Conservation (phyloP, 2,329 filamentous ascomycete species). For the Gliomastix tumulicola region DNA sequence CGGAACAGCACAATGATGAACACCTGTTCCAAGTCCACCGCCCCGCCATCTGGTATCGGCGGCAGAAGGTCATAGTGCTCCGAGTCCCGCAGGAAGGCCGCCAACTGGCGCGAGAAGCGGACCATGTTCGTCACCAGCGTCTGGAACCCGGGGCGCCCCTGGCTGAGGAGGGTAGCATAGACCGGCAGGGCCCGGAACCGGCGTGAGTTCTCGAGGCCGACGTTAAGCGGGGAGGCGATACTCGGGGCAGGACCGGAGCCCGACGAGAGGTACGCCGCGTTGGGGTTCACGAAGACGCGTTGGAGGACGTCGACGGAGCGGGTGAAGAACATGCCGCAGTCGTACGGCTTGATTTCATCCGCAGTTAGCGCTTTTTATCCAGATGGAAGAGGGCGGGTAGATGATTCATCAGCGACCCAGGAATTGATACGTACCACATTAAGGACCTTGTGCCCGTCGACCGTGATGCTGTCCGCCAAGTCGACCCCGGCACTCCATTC, state of each 20-base stretch:
- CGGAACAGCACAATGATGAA: conserved; percentile 69
- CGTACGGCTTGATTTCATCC: conserved; percentile 58
- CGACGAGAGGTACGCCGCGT: conserved; percentile 69
- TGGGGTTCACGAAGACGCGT: conserved; percentile 72
- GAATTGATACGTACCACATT: conserved; percentile 60
- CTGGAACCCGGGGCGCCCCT: conserved; percentile 63
- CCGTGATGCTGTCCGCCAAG: conserved; percentile 78
- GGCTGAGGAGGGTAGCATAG: conserved; percentile 71
- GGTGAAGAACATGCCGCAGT: conserved; percentile 84
- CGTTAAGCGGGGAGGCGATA: conserved; percentile 77
- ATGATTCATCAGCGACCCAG: no score
- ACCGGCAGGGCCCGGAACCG: conserved; percentile 87
- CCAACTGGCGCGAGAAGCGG: conserved; percentile 60
- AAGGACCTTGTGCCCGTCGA: conserved; percentile 85
- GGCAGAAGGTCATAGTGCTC: conserved; percentile 63
- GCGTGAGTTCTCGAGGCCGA: conserved; percentile 85
- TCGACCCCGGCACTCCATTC: conserved; percentile 58
- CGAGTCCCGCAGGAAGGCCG: conserved; percentile 53
- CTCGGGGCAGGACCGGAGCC: conserved; percentile 17
- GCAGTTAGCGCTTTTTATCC: no score
- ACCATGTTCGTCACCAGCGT: conserved; percentile 69
- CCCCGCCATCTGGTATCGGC: no score
- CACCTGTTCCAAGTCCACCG: conserved; percentile 40
- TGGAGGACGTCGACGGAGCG: conserved; percentile 50
- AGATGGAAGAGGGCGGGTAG: no score